These are phyloP conservation scores for Ogataea zsoltii DNA, from an alignment of 805 yeast species.

Conservation along the genomic window DNA sequence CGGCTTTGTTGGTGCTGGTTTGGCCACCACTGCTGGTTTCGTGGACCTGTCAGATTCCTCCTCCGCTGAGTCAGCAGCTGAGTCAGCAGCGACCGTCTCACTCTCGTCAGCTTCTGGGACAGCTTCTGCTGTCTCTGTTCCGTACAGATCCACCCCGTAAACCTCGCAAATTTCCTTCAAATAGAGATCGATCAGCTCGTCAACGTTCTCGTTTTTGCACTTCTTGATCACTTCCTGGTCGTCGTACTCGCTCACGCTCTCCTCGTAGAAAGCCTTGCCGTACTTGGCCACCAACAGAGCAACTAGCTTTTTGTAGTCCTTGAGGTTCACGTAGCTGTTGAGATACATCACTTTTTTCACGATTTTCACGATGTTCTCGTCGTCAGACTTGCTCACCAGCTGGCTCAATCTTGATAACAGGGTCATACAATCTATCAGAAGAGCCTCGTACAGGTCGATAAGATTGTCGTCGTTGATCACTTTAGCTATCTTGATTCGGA, in stretches of 20 bases:
- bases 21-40: too few relatives aligned
- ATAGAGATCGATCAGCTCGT: slow-evolving; percentile 27
- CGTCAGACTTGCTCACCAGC: slow-evolving; percentile 18
- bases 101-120: slow-evolving; percentile 5
- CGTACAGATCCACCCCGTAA: slow-evolving; percentile 30
- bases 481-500: slow-evolving; percentile 22
- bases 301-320: slow-evolving; percentile 27
- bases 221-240: slow-evolving; percentile 23
- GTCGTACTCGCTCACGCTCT: slow-evolving; percentile 16
- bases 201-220: slow-evolving; percentile 31
- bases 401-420: slow-evolving; percentile 24
- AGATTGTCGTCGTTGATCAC: slow-evolving; percentile 28
- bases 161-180: slow-evolving; percentile 31
- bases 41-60: background rate
- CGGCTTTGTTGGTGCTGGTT: background rate
- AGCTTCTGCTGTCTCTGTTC: slow-evolving; percentile 9
- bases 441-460: slow-evolving; percentile 25
- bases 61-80: too few relatives aligned
- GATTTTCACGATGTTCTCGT: slow-evolving; percentile 16
- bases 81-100: background rate
- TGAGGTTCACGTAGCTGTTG: slow-evolving; percentile 21
- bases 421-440: slow-evolving; percentile 26
- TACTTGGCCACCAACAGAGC: slow-evolving; percentile 23
- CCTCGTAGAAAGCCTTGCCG: slow-evolving; percentile 28
- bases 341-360: slow-evolving; percentile 22